Conservation (phyloP, 2,329 filamentous ascomycete species). For the Colletotrichum australisinense region DNA sequence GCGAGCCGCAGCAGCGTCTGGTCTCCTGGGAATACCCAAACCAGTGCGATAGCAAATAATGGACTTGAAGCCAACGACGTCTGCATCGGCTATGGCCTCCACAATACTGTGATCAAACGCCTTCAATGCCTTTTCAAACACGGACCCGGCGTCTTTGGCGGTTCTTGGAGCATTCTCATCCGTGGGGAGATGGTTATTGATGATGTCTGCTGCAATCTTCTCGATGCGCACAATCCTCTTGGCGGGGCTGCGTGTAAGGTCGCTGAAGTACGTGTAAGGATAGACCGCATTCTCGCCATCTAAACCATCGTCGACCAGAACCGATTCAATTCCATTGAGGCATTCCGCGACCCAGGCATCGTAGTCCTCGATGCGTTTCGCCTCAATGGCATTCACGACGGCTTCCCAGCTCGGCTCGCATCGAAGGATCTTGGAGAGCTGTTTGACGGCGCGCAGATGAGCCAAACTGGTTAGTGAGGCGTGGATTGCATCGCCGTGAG, state of each 20-base stretch:
- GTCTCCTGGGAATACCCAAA: conserved; percentile 65
- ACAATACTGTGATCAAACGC: conserved; percentile 58
- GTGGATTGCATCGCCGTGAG: conserved; percentile 73
- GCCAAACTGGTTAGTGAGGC: conserved; percentile 72
- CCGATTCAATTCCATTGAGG: conserved; percentile 76
- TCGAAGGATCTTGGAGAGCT: conserved; percentile 73
- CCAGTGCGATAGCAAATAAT: conserved; percentile 86
- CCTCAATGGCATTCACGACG: conserved; percentile 57
- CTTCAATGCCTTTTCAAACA: conserved; percentile 49
- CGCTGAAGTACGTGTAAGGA: conserved; percentile 72
- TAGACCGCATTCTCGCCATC: conserved; percentile 62
- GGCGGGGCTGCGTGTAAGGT: conserved; percentile 71
- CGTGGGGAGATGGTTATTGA: conserved; percentile 57
- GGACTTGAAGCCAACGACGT: conserved; percentile 84
- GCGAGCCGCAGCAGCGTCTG: conserved; percentile 54
- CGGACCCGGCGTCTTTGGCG: conserved; percentile 40
- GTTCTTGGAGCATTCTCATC: conserved; percentile 36
- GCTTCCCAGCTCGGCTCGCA: conserved; percentile 72
- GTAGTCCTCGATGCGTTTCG: conserved; percentile 56
- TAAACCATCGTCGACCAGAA: conserved; percentile 84
- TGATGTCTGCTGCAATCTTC: conserved; percentile 72
- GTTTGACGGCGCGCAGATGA: conserved; percentile 76
- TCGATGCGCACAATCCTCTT: conserved; percentile 85
- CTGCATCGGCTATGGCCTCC: conserved; percentile 69
- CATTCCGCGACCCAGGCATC: conserved; percentile 72